phyloP scores from a whole-genome alignment of 2,329 filamentous ascomycete genomes.

The Paracoccidioides brasiliensis region DNA sequence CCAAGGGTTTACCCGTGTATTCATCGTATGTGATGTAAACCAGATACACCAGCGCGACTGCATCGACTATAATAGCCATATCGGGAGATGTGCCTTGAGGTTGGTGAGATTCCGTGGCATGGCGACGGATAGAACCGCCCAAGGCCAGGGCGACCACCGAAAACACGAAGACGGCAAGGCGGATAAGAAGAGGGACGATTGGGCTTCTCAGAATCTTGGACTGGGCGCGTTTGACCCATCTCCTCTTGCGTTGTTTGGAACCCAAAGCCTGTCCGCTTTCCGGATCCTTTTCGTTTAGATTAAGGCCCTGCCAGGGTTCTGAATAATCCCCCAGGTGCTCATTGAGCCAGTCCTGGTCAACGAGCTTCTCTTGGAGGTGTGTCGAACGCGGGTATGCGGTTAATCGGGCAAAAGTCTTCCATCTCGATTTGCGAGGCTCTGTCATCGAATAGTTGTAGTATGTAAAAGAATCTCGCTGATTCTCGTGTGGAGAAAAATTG shows the following conservation, averaged over 20 bases:
- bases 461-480: neutral
- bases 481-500: constrained; percentile 6
- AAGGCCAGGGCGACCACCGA: constrained; percentile 71
- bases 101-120: constrained; percentile 36
- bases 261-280: constrained; percentile 38
- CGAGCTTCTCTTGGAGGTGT: constrained; percentile 27
- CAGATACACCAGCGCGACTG: constrained; percentile 78
- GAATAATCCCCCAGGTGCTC: constrained; percentile 34
- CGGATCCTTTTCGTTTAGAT: constrained; percentile 35
- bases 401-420: constrained; percentile 32
- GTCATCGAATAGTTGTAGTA: neutral
- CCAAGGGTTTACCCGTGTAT: constrained; percentile 86
- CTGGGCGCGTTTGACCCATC: constrained; percentile 49
- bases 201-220: constrained; percentile 62
- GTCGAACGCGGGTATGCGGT: constrained; percentile 31
- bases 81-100: constrained; percentile 62
- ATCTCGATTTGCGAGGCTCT: constrained; percentile 30
- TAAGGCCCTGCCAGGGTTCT: constrained; percentile 39
- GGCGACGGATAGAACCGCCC: constrained; percentile 58
- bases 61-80: constrained; percentile 81
- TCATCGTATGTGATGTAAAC: constrained; percentile 93
- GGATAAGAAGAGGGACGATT: constrained; percentile 72
- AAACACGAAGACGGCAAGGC: constrained; percentile 68
- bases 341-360: constrained; percentile 34
- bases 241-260: constrained; percentile 39